phyloP scores from a whole-genome alignment of 192 early-diverging fungal species.

The Linnemannia elongata region DNA sequence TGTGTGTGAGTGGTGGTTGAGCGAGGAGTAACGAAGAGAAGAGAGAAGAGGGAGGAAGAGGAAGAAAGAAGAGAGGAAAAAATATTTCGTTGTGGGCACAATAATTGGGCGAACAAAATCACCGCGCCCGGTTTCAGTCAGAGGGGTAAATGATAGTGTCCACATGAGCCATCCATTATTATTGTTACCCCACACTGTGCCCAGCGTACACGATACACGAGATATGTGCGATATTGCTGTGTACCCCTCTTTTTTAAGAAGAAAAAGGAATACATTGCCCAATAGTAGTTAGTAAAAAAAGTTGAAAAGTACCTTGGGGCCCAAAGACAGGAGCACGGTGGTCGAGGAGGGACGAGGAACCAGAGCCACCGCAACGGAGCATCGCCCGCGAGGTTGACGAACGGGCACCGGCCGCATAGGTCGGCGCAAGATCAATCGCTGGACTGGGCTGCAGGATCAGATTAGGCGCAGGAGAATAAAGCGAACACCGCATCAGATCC shows the following conservation, averaged over 20 bases:
- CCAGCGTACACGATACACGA: no score
- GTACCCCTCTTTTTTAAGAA: no score
- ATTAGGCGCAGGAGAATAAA: slow-evolving; percentile 46
- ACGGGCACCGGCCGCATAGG: slow-evolving; percentile 12
- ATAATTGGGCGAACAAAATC: neutral
- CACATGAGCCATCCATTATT: no score
- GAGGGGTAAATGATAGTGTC: no score
- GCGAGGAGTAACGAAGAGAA: neutral
- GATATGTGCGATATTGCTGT: no score
- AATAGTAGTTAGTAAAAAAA: neutral
- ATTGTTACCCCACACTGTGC: no score
- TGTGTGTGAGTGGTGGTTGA: neutral
- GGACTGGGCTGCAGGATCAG: slow-evolving; percentile 44
- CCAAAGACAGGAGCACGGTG: slow-evolving; percentile 18
- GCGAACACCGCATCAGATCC: slow-evolving; percentile 16
- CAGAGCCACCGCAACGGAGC: slow-evolving; percentile 6
- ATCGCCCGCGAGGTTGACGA: slow-evolving; percentile 8
- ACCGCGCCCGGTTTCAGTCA: neutral
- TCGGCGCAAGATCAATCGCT: slow-evolving; percentile 13
- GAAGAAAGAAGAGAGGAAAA: neutral
- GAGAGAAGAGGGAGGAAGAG: neutral
- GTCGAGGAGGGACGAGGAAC: neutral
- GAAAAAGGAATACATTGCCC: no score
- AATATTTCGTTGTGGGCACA: neutral
- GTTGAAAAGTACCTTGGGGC: slow-evolving; percentile 21